Conservation (phyloP, 495 filamentous ascomycete species). For the Ascobolus immersus region DNA sequence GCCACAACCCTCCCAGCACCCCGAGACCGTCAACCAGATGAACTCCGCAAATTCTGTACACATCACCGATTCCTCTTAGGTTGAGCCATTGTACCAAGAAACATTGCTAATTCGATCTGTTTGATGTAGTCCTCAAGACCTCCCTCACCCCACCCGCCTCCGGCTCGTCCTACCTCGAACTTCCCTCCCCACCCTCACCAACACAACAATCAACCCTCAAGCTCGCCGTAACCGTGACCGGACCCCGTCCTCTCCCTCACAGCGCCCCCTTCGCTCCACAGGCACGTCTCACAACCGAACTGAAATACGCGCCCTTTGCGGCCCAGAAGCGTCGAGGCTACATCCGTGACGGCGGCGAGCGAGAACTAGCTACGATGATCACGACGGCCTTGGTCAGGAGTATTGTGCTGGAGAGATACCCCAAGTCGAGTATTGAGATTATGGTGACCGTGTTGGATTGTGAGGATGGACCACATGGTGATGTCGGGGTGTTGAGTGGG, state of each 20-base stretch:
- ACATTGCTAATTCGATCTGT: slow-evolving; percentile 2
- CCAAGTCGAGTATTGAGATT: slow-evolving; percentile 83
- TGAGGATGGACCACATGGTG: slow-evolving; percentile 35
- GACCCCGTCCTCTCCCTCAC: slow-evolving; percentile 68
- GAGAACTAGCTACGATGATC: slow-evolving; percentile 72
- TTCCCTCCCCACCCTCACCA: slow-evolving; percentile 19
- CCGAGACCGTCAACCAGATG: slow-evolving; percentile 28
- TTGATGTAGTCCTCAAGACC: slow-evolving; percentile 51
- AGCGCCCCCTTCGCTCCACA: slow-evolving; percentile 75
- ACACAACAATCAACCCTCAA: slow-evolving; percentile 43
- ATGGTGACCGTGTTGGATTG: slow-evolving; percentile 81
- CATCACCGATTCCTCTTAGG: slow-evolving; percentile 15
- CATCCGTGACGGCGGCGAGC: slow-evolving; percentile 59
- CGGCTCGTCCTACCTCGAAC: slow-evolving; percentile 82
- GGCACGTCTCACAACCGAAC: slow-evolving; percentile 65
- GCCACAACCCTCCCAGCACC: slow-evolving; percentile 15
- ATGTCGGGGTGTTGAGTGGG: slow-evolving; percentile 71
- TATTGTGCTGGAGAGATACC: slow-evolving; percentile 80
- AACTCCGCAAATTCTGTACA: slow-evolving; percentile 67
- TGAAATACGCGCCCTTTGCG: slow-evolving; percentile 92
- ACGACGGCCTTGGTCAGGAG: slow-evolving; percentile 73
- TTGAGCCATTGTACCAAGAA: not conserved
- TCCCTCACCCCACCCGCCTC: slow-evolving; percentile 79
- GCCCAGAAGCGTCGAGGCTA: slow-evolving; percentile 59
- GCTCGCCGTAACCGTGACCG: slow-evolving; percentile 74